A percentile compares a stretch with the other conserved stretches of the same genome.
Evolutionary conservation across 2,329 filamentous ascomycete species (phyloP).

Genomic region (Aspergillus tubingensis): DNA sequence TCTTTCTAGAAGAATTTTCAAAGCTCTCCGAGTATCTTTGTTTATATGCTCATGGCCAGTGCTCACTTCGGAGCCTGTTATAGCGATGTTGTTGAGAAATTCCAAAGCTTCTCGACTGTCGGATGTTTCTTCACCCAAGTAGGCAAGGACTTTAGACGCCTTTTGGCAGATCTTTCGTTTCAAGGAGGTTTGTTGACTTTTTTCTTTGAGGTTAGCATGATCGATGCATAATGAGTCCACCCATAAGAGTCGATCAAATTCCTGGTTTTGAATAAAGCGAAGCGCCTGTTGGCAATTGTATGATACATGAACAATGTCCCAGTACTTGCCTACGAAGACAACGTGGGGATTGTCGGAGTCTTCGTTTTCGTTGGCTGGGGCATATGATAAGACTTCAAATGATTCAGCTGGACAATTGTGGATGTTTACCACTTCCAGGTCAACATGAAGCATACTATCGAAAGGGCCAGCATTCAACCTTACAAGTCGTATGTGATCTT

Average conservation of each 20-base stretch:
- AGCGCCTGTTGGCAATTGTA: background rate
- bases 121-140: background rate
- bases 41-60: background rate
- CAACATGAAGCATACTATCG: background rate
- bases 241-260: background rate
- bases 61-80: background rate
- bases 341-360: background rate
- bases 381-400: conserved; percentile 8
- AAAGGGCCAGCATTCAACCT: background rate
- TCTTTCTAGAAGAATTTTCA: background rate
- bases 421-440: conserved; percentile 1
- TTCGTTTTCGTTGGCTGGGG: background rate
- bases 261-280: background rate
- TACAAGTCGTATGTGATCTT: conserved; percentile 6
- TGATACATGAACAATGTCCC: conserved; percentile 3
- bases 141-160: conserved; percentile 5
- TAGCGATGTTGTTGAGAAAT: background rate
- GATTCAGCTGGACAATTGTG: background rate
- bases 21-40: background rate
- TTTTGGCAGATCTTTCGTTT: background rate
- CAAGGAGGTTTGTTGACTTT: background rate
- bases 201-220: background rate
- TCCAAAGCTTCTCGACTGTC: background rate
- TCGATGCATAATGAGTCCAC: conserved; percentile 6
- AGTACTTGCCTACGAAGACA: conserved; percentile 8